Base-by-base conservation (phyloP, 1,139 yeast species). In the Tardiomyces depauwii region DNA sequence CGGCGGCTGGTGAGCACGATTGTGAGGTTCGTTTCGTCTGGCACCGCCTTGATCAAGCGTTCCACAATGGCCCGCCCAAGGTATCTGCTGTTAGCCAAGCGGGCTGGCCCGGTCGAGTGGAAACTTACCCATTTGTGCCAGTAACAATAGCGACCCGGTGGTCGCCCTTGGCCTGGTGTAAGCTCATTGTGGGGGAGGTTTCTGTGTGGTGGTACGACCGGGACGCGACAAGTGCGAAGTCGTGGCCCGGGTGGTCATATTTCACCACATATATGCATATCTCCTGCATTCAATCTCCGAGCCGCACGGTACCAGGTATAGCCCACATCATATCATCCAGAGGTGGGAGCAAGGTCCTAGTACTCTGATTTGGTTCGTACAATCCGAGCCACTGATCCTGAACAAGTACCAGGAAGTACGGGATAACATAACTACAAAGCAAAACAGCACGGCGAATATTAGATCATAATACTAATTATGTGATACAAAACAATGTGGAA, bases 1-100 rank as follows among this genome's bases (percentile, higher is more conserved):
- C 95, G 86, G 54, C 98, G 72, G 2, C 96, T 85, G 0, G 97
- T 88, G 11, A 89, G 88, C 13, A 91, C 78, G 7, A 91, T 68
- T 0, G 96, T 88, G 45, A 91, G 60, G 47, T 81, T 70, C 13
- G 71, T 68, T 18, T 72, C 71, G 1, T 67, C 60, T 2, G 80
- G 78, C 2, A 77, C 62, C 45, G 75, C 72, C 45, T 79, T 82
- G 16, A 91, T 71, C 32, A 91, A 67, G 45, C 96, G 71, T 59
- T 82, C 79, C 11, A 93, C 95, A 40, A 88, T 82, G 55, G 86
- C 84, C 53, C 84, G 70, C 2, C 98, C 98, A 18, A 91, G 74
- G 59, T 84, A 86, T 54, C 94, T 82, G 38, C 21, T 40, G 39
- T 40, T 27, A 33, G 51, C n/a, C n/a, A n/a, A n/a, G n/a, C n/a